phyloP scores from a whole-genome alignment of 1,139 yeast species.

The Yamadazyma spencermartinsiae region DNA sequence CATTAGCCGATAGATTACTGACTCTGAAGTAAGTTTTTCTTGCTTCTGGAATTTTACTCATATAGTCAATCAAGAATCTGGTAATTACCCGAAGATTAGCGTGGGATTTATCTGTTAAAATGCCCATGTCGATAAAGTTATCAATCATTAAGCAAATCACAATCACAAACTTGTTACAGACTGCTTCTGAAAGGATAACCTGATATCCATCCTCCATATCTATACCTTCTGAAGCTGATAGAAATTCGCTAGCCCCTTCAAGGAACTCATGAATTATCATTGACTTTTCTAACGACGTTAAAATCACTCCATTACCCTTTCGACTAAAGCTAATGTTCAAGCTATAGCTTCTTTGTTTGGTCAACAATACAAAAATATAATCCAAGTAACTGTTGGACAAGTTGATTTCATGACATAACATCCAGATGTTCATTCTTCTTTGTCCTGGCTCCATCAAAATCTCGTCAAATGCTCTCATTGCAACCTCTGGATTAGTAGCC shows the following conservation, averaged over 20 bases:
- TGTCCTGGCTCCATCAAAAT: constrained; percentile 64
- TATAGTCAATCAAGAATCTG: constrained; percentile 60
- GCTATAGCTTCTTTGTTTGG: constrained; percentile 14
- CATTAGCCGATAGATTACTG: not conserved
- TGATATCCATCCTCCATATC: constrained; percentile 37
- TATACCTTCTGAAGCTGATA: constrained; percentile 43
- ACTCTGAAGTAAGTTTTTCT: constrained; percentile 28
- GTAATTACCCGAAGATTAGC: constrained; percentile 60
- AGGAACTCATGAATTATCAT: constrained; percentile 73
- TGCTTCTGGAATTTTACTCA: constrained; percentile 48
- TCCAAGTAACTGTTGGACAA: constrained; percentile 52
- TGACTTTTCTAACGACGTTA: constrained; percentile 59
- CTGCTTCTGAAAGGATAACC: constrained; percentile 37
- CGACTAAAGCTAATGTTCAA: constrained; percentile 42
- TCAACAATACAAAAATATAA: constrained; percentile 60
- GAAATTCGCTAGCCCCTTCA: constrained; percentile 51
- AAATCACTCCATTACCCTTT: constrained; percentile 44
- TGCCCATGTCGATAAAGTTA: constrained; percentile 26
- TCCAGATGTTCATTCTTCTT: constrained; percentile 66
- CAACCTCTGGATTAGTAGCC: constrained; percentile 40
- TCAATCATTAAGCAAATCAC: constrained; percentile 63
- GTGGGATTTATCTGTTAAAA: constrained; percentile 13
- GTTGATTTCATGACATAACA: constrained; percentile 58
- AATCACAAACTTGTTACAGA: constrained; percentile 51
- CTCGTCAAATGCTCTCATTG: constrained; percentile 62